These are phyloP conservation scores for Cornus florida DNA, from an alignment of 148 eudicot genomes.

Conservation along the genomic window DNA sequence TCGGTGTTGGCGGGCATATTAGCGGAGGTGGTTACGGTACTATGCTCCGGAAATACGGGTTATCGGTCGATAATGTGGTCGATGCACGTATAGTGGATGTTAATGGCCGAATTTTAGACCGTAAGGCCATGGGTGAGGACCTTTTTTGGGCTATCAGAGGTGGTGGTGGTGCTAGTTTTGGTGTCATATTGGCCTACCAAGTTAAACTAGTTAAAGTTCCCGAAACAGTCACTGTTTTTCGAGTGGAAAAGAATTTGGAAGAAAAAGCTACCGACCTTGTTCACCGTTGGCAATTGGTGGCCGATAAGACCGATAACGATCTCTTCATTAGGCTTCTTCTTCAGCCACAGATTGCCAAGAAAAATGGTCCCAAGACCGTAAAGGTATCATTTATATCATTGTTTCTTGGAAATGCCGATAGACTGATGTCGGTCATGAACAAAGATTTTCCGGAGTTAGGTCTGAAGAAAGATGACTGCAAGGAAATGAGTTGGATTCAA, in stretches of 20 bases:
- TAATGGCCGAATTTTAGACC: too few relatives aligned
- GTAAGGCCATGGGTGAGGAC: too few relatives aligned
- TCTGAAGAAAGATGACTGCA: conserved; percentile 32
- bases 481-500: conserved; percentile 45
- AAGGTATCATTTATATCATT: conserved; percentile 33
- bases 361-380: conserved; percentile 10
- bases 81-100: too few relatives aligned
- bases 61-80: too few relatives aligned
- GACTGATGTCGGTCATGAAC: conserved; percentile 23
- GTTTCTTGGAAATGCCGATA: conserved; percentile 34
- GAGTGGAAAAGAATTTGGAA: background rate
- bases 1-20: too few relatives aligned
- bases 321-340: conserved; percentile 40
- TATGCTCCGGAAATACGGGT: too few relatives aligned
- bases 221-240: conserved; percentile 12
- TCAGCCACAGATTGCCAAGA: conserved; percentile 25
- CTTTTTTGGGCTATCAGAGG: conserved; percentile 20
- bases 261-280: conserved; percentile 18
- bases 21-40: too few relatives aligned
- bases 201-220: conserved; percentile 31
- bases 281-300: conserved; percentile 11
- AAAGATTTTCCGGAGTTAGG: conserved; percentile 41
- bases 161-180: conserved; percentile 43
- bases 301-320: conserved; percentile 16
- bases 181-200: conserved; percentile 26